phyloP scores from a whole-genome alignment of 805 yeast species.

The Dipodascus geniculatus region DNA sequence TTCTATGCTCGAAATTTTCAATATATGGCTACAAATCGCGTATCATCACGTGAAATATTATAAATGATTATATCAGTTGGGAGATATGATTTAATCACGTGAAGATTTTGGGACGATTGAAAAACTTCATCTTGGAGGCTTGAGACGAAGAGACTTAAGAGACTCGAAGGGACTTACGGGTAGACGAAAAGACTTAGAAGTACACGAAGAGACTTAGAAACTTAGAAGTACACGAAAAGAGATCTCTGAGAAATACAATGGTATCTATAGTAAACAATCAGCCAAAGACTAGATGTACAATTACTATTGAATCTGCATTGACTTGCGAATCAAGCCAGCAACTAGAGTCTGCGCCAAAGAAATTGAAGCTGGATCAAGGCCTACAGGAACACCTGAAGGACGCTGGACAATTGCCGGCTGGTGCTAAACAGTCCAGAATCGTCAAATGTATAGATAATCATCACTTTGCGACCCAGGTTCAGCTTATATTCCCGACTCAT shows the following conservation, averaged over 20 bases:
- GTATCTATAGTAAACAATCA: neutral
- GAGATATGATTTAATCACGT: neutral
- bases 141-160: no score
- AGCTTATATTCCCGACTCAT: neutral
- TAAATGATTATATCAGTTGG: neutral
- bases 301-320: neutral
- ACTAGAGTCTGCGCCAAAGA: neutral
- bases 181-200: no score
- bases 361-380: neutral
- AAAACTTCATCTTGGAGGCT: no score
- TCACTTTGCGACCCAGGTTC: neutral
- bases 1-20: constrained; percentile 1
- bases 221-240: no score
- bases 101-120: no score
- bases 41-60: neutral
- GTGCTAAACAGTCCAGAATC: neutral
- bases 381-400: neutral
- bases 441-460: neutral
- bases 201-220: no score
- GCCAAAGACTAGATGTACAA: neutral
- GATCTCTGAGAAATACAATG: no score
- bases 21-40: neutral
- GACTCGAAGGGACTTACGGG: no score
- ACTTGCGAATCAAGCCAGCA: neutral
- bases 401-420: no score